Percentiles rank a stretch among this genome's conserved stretches.
Evolutionary conservation across 2,329 filamentous ascomycete species (phyloP).

Genomic region (Biscogniauxia marginata): DNA sequence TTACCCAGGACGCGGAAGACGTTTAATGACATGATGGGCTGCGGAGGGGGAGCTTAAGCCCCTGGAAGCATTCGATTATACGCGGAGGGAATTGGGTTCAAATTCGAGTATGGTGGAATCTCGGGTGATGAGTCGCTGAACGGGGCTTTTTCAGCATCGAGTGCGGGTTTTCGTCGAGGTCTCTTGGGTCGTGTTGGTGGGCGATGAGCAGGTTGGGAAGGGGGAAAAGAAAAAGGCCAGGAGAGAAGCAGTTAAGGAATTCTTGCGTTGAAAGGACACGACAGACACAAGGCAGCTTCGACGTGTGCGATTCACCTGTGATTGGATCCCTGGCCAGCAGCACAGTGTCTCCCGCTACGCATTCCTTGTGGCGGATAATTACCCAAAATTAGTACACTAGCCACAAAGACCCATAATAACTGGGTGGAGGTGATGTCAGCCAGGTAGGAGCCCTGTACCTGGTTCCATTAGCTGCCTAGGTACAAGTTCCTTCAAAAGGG

Average conservation of each 20-base stretch:
- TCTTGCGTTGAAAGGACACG: slow-evolving; percentile 38
- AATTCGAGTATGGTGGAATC: not conserved
- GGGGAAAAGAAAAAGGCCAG: not conserved
- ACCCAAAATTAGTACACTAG: slow-evolving; percentile 19
- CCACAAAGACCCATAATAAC: slow-evolving; percentile 7
- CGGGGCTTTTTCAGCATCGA: not conserved
- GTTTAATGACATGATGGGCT: slow-evolving; percentile 50
- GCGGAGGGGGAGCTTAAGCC: slow-evolving; percentile 15
- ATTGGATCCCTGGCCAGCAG: slow-evolving; percentile 32
- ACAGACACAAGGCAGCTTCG: slow-evolving; percentile 19
- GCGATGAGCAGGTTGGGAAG: not conserved
- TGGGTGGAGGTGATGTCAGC: not conserved
- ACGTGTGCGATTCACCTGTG: slow-evolving; percentile 38
- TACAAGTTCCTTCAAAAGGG: too few relatives aligned
- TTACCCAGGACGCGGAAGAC: slow-evolving; percentile 57
- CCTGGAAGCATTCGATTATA: slow-evolving; percentile 15
- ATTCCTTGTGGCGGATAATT: slow-evolving; percentile 19
- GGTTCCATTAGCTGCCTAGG: too few relatives aligned
- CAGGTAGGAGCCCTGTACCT: not conserved
- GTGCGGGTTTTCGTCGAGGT: not conserved
- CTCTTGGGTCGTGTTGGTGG: not conserved
- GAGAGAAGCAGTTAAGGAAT: not conserved
- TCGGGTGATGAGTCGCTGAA: not conserved
- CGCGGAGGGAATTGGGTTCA: not conserved
- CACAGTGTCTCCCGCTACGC: slow-evolving; percentile 1